phyloP scores from a whole-genome alignment of 139 green algal species.

The Pycnococcus provasolii region DNA sequence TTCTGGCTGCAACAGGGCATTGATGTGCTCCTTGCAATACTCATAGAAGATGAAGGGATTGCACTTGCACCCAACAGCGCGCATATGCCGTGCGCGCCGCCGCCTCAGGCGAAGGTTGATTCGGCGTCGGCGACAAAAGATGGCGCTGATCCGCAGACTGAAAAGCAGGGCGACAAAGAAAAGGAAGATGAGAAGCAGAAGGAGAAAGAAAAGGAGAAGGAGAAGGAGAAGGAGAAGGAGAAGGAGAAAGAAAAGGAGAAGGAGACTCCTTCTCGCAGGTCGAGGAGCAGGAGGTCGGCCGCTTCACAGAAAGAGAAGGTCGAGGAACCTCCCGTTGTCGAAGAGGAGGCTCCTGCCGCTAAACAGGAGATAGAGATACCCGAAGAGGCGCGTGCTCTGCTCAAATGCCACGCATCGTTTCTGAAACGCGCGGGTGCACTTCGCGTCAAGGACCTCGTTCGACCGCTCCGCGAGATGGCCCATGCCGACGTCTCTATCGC shows the following conservation, averaged over 20 bases:
- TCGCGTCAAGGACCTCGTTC: conserved; percentile 59
- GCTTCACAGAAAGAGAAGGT: too few species aligned
- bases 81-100: conserved; percentile 49
- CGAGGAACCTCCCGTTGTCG: too few species aligned
- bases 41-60: conserved; percentile 71
- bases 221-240: conserved; percentile 3
- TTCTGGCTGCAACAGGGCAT: conserved; percentile 97
- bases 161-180: not conserved
- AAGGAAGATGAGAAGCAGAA: not conserved
- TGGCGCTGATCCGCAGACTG: not conserved
- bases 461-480: conserved; percentile 63
- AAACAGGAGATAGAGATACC: too few species aligned
- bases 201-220: not conserved
- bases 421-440: conserved; percentile 37
- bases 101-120: not conserved
- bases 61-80: conserved; percentile 81
- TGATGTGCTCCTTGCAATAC: conserved; percentile 74
- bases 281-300: too few species aligned
- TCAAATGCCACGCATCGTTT: conserved; percentile 51
- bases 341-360: too few species aligned
- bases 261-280: too few species aligned
- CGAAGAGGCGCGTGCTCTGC: conserved; percentile 30
- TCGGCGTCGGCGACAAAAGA: not conserved
- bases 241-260: too few species aligned
- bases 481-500: conserved; percentile 48